Evolutionary conservation across 257 asterid species (phyloP).

Genomic region (Nicotiana tomentosiformis): DNA sequence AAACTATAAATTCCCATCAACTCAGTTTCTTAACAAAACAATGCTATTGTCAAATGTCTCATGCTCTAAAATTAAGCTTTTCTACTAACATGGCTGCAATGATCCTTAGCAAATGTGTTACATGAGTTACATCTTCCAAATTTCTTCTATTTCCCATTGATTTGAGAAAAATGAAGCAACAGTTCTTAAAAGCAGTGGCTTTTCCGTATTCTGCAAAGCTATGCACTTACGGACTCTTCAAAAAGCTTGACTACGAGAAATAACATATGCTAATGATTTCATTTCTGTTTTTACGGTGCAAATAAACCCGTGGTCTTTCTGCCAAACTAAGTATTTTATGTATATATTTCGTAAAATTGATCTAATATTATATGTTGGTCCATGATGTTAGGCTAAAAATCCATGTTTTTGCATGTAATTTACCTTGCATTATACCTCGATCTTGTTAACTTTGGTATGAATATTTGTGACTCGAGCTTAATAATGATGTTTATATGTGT

Average conservation of each 20-base stretch:
- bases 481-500: too few species aligned
- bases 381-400: too few species aligned
- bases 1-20: too few species aligned
- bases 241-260: background rate
- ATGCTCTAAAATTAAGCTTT: background rate
- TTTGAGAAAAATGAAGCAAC: background rate
- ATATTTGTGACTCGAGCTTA: too few species aligned
- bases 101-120: background rate
- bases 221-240: background rate
- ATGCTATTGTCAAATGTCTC: background rate
- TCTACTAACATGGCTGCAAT: background rate
- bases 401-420: too few species aligned
- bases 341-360: too few species aligned
- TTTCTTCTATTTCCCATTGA: background rate
- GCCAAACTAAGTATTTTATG: too few species aligned
- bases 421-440: too few species aligned
- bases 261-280: background rate
- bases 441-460: too few species aligned
- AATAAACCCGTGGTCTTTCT: too few species aligned
- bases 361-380: too few species aligned
- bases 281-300: background rate
- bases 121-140: background rate
- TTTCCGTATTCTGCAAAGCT: background rate
- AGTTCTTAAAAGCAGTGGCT: background rate
- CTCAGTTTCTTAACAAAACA: too few species aligned